Percentiles rank a stretch among this genome's conserved stretches.
Evolutionary conservation across 1,139 yeast species (phyloP).

Genomic region (Taiozyma onychis): DNA sequence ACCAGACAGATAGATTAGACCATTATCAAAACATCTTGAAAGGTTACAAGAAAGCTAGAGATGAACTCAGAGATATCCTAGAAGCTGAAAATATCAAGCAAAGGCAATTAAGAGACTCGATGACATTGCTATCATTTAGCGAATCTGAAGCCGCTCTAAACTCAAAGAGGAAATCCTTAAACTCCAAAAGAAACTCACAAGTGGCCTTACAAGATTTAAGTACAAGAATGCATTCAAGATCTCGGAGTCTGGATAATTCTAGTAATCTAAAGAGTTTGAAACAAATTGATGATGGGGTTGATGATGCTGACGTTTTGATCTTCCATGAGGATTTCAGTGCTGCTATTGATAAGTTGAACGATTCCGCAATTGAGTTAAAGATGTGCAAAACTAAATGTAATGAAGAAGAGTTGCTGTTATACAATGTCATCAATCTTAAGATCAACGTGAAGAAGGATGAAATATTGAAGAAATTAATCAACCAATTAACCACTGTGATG

Average conservation of each 20-base stretch:
- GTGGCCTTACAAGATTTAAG: constrained; percentile 44
- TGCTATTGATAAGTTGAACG: constrained; percentile 47
- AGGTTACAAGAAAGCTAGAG: constrained; percentile 59
- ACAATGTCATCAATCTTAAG: constrained; percentile 37
- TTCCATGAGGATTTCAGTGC: constrained; percentile 54
- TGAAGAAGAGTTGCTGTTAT: constrained; percentile 34
- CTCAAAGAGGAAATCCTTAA: constrained; percentile 9
- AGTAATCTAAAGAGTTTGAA: constrained; percentile 35
- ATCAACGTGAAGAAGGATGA: constrained; percentile 33
- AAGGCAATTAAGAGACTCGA: constrained; percentile 41
- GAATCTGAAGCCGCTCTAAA: constrained; percentile 15
- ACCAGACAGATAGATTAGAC: constrained; percentile 27
- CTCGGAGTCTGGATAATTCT: constrained; percentile 43
- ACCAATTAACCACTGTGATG: constrained; percentile 18
- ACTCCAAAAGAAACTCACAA: constrained; percentile 23
- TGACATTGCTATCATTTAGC: constrained; percentile 39
- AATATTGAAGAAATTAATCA: constrained; percentile 31
- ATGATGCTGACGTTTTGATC: constrained; percentile 60
- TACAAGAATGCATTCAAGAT: constrained; percentile 48
- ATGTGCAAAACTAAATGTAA: constrained; percentile 20
- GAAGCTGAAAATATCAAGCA: constrained; percentile 38
- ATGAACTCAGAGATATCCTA: constrained; percentile 44
- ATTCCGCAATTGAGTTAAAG: constrained; percentile 31
- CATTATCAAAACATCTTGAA: constrained; percentile 41
- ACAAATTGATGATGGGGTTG: constrained; percentile 54